These are phyloP conservation scores for Suhomyces yuchorum DNA, from an alignment of 1,139 yeast species.

Conservation along the genomic window DNA sequence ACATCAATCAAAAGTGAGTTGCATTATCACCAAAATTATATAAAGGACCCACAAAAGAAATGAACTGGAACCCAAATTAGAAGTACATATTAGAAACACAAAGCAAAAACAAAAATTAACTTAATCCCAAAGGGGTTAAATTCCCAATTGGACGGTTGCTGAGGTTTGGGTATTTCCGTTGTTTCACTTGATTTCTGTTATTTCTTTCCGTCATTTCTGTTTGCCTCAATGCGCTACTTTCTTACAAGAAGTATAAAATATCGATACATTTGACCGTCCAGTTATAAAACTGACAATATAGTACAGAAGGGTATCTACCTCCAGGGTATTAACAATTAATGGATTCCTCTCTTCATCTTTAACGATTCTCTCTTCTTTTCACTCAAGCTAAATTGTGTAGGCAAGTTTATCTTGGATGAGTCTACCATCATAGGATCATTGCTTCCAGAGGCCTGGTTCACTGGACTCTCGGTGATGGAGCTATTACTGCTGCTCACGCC, in stretches of 20 bases:
- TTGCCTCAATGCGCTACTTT: too few relatives aligned
- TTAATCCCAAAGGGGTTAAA: too few relatives aligned
- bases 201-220: too few relatives aligned
- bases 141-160: too few relatives aligned
- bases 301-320: constrained; percentile 4
- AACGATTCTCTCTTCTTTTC: constrained; percentile 52
- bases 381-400: constrained; percentile 39
- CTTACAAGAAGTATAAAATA: not conserved
- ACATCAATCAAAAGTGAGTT: not conserved
- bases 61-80: too few relatives aligned
- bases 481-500: constrained; percentile 12
- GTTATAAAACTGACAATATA: not conserved
- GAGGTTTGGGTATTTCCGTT: too few relatives aligned
- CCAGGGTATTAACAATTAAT: constrained; percentile 22
- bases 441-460: constrained; percentile 14
- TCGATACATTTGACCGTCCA: not conserved
- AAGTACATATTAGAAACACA: too few relatives aligned
- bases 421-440: constrained; percentile 16
- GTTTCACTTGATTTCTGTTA: too few relatives aligned
- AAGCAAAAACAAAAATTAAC: too few relatives aligned
- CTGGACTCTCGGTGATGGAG: constrained; percentile 25
- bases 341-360: constrained; percentile 51
- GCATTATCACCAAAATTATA: not conserved
- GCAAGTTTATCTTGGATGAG: constrained; percentile 27
- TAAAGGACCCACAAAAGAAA: not conserved